phyloP scores from a whole-genome alignment of 371 early-diverging fungal species.

The Gilbertella persicaria region DNA sequence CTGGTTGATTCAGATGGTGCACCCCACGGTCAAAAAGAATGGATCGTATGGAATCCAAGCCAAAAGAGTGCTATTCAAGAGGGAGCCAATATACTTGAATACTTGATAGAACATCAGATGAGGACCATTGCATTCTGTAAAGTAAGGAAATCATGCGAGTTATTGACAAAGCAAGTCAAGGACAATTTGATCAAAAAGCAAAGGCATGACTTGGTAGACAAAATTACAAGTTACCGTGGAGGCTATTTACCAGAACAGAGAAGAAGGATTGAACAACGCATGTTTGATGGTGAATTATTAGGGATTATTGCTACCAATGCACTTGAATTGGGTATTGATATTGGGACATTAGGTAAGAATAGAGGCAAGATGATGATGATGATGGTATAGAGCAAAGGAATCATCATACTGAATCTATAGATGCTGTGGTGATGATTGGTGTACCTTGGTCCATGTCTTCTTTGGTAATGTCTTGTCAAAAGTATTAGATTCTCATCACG shows the following conservation, averaged over 20 bases:
- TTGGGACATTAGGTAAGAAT: constrained; percentile 58
- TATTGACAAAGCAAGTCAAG: constrained; percentile 47
- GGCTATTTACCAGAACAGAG: constrained; percentile 63
- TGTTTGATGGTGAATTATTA: constrained; percentile 55
- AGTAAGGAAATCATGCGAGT: constrained; percentile 50
- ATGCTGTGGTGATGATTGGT: constrained; percentile 63
- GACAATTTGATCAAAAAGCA: constrained; percentile 34
- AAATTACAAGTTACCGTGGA: constrained; percentile 61
- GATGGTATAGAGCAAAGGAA: background rate
- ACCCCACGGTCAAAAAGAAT: constrained; percentile 42
- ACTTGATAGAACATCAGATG: constrained; percentile 32
- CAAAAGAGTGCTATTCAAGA: constrained; percentile 32
- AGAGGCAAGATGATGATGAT: background rate
- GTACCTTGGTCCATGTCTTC: constrained; percentile 57
- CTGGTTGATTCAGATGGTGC: constrained; percentile 43
- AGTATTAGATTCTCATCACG: too few species aligned
- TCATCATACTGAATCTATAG: too few species aligned
- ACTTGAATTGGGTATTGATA: constrained; percentile 72
- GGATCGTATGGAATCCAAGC: constrained; percentile 47
- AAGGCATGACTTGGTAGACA: constrained; percentile 21
- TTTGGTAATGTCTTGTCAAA: constrained; percentile 40
- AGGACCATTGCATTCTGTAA: constrained; percentile 59
- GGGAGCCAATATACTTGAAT: constrained; percentile 38
- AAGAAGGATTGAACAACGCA: constrained; percentile 55
- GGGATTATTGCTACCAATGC: constrained; percentile 71